These are phyloP conservation scores for Coniochaeta sp. DNA, from an alignment of 2,329 filamentous ascomycete species.

Conservation along the genomic window DNA sequence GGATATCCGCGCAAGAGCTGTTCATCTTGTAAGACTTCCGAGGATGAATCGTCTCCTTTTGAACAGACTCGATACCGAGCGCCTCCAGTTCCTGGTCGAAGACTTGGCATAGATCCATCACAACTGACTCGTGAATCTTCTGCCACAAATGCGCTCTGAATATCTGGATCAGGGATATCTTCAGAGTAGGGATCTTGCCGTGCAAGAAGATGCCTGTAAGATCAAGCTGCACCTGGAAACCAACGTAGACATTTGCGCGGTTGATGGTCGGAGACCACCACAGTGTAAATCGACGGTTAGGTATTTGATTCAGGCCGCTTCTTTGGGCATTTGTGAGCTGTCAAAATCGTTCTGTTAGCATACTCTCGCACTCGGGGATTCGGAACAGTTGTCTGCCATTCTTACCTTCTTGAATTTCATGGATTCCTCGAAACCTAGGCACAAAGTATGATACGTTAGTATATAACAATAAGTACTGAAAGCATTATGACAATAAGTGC, in stretches of 20 bases:
- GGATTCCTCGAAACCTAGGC: slow-evolving; percentile 12
- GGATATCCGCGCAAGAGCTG: slow-evolving; percentile 94
- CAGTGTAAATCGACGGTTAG: slow-evolving; percentile 93
- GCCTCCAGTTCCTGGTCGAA: slow-evolving; percentile 97
- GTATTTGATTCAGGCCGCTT: slow-evolving; percentile 96
- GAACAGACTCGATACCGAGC: slow-evolving; percentile 91
- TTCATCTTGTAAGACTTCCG: slow-evolving; percentile 99
- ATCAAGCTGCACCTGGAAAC: slow-evolving; percentile 98
- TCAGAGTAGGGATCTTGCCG: slow-evolving; percentile 95
- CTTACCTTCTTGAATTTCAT: slow-evolving; percentile 99
- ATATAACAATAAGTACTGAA: too few relatives aligned
- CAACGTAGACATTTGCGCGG: slow-evolving; percentile 93
- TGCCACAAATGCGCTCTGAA: slow-evolving; percentile 99
- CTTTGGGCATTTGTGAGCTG: slow-evolving; percentile 90
- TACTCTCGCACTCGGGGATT: too few relatives aligned
- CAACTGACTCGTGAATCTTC: slow-evolving; percentile 97
- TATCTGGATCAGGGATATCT: slow-evolving; percentile 92
- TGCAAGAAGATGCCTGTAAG: slow-evolving; percentile 98
- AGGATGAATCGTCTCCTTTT: slow-evolving; percentile 98
- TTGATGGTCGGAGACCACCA: slow-evolving; percentile 98
- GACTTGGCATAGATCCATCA: slow-evolving; percentile 98
- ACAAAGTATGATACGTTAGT: too few relatives aligned
- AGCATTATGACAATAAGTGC: too few relatives aligned
- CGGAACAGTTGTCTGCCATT: slow-evolving; percentile 92
- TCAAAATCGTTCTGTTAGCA: too few relatives aligned